A percentile compares a stretch with the other conserved stretches of the same genome.
Conservation (phyloP, 352 stramenopile species). For the Aphanomyces euteiches region DNA sequence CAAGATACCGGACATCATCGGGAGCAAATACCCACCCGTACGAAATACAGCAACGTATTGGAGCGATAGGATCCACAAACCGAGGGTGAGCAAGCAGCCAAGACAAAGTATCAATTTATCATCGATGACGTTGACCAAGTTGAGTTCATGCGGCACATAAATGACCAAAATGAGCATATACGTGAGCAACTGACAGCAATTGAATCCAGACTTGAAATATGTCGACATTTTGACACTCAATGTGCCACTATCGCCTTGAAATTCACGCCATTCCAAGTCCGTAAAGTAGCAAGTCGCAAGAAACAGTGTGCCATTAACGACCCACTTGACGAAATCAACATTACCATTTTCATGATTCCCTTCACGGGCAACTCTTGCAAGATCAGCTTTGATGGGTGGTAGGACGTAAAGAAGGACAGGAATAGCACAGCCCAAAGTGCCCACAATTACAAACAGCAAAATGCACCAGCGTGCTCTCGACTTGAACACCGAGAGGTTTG, state of each 20-base stretch:
- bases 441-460: background rate
- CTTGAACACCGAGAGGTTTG: conserved; percentile 3
- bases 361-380: too few species aligned
- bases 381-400: background rate
- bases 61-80: conserved; percentile 13
- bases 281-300: conserved; percentile 7
- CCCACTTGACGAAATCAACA: background rate
- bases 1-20: conserved; percentile 8
- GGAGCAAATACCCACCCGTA: conserved; percentile 14
- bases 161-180: conserved; percentile 10
- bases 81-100: conserved; percentile 9
- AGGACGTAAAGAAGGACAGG: background rate
- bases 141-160: conserved; percentile 9
- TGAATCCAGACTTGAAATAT: conserved; percentile 11
- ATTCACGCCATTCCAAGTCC: conserved; percentile 1
- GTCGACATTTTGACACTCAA: background rate
- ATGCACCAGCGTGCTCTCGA: background rate
- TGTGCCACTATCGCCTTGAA: background rate
- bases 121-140: background rate
- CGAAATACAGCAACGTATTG: conserved; percentile 16
- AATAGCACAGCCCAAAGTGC: background rate
- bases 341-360: background rate
- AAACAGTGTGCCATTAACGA: background rate
- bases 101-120: conserved; percentile 8
- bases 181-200: conserved; percentile 19